These are phyloP conservation scores for Prunus yedoensis DNA, from an alignment of 331 rosid species.

Conservation along the genomic window DNA sequence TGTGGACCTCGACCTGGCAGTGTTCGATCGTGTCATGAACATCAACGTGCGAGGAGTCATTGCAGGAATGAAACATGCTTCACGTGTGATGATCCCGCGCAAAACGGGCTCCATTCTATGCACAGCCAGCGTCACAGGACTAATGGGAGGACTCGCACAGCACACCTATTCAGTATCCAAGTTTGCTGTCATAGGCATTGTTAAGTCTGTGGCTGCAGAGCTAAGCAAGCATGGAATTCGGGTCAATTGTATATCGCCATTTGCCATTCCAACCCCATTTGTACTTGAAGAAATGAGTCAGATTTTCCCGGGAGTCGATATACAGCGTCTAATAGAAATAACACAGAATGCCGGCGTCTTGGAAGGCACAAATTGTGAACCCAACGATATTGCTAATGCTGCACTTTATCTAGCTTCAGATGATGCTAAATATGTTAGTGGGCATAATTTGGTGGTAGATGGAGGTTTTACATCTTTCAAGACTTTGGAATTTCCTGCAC, in stretches of 20 bases:
- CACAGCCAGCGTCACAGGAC: slow-evolving; percentile 77
- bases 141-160: slow-evolving; percentile 73
- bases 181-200: slow-evolving; percentile 65
- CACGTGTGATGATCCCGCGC: slow-evolving; percentile 79
- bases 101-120: slow-evolving; percentile 67
- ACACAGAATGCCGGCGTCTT: slow-evolving; percentile 46
- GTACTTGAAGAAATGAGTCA: slow-evolving; percentile 50
- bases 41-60: slow-evolving; percentile 74
- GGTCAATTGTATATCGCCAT: slow-evolving; percentile 75
- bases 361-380: slow-evolving; percentile 68
- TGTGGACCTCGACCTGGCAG: slow-evolving; percentile 53
- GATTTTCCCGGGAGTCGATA: slow-evolving; percentile 45
- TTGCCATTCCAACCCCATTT: slow-evolving; percentile 67
- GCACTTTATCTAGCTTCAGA: slow-evolving; percentile 81
- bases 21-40: slow-evolving; percentile 61
- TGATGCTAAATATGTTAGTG: slow-evolving; percentile 76
- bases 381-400: slow-evolving; percentile 71
- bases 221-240: slow-evolving; percentile 64
- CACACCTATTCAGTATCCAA: slow-evolving; percentile 76
- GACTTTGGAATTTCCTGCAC: slow-evolving; percentile 45
- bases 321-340: slow-evolving; percentile 37
- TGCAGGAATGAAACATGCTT: slow-evolving; percentile 79
- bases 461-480: slow-evolving; percentile 88
- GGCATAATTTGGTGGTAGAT: slow-evolving; percentile 82
- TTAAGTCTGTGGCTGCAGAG: slow-evolving; percentile 69